These are phyloP conservation scores for Hansenula lynferdii DNA, from an alignment of 1,139 yeast species.

Conservation along the genomic window DNA sequence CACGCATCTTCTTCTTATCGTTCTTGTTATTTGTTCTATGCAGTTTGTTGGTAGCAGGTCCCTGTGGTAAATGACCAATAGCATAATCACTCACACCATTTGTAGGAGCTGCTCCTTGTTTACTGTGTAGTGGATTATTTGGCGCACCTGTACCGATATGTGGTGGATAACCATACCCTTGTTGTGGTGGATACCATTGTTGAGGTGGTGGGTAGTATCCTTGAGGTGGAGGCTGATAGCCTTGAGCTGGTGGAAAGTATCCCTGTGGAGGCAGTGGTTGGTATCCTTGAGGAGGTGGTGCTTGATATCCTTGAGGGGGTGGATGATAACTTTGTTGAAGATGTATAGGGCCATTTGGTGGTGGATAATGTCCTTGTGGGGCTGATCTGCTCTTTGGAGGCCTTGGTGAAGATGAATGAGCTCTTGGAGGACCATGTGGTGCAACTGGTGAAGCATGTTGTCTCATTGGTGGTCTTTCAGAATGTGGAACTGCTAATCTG, in stretches of 20 bases:
- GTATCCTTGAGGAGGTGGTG: conserved; percentile 3
- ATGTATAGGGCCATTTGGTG: no score
- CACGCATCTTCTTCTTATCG: conserved; percentile 20
- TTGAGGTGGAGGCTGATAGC: conserved; percentile 11
- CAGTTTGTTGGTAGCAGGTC: conserved; percentile 14
- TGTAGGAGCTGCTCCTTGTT: conserved; percentile 1
- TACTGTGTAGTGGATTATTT: no score
- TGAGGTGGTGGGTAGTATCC: conserved; percentile 3
- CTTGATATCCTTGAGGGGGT: conserved; percentile 4
- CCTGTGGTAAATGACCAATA: conserved; percentile 15
- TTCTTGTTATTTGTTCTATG: conserved; percentile 13
- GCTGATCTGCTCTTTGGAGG: no score
- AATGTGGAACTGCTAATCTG: neutral
- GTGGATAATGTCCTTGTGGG: neutral
- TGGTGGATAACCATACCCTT: conserved; percentile 9
- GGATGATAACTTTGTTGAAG: no score
- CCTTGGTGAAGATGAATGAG: neutral
- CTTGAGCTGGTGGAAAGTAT: conserved; percentile 8
- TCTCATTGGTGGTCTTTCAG: neutral
- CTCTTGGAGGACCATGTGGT: neutral
- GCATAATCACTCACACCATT: conserved; percentile 17
- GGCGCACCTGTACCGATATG: conserved; percentile 5
- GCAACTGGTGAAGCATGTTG: neutral
- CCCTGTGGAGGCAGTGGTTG: no score
- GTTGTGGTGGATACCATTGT: conserved; percentile 9